Base-by-base conservation (phyloP, 148 eudicot genomes). In the Rhododendron molle region DNA sequence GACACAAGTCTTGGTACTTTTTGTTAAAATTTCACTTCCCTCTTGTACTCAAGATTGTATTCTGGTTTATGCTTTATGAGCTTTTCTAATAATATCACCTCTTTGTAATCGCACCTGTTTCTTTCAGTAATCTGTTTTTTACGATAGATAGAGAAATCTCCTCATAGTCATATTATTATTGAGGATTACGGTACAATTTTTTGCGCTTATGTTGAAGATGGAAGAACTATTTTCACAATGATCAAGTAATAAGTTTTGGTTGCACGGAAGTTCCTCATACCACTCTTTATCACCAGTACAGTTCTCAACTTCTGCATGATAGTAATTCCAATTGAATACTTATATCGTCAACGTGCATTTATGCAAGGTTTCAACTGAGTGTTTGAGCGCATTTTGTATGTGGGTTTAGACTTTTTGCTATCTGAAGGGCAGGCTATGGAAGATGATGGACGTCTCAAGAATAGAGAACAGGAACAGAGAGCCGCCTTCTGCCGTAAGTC, bases 1-100 rank as follows among this genome's bases (percentile, higher is more conserved):
- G 85, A 78, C 83, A 40, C 43, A 76, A 88, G 62, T 81, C 89
- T 86, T 85, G 62, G 86, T 78, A 88, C 23, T 74, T 81, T 38
- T 54, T 50, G 47, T 8, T 46, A 9, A 15, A 16, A 7, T 46
- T 78, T 78, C 34, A 23, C 20, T 78, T 16, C 30, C 65, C 16
- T 30, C 65, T 28, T 30, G 14, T 23, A 4, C 20, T 30, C 30
- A 3, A 30, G 56, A 49, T 52, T 30, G 65, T 2, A 16, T 52
- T 54, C 44, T 81, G 11, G 36, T 54, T 81, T 18, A 81, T 81
- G 67, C 44, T 34, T 49, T 20, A 20, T 81, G 44, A 54, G 69
- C n/a, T 81, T 81, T 81, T 11, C 58, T 26, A 20, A 78, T 78
- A 10, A 38, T 58, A 3, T 44, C 2, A 6, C 26, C 7, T 40